phyloP scores from a whole-genome alignment of 176 grass and related monocot genomes.

The Musa troglodytarum region DNA sequence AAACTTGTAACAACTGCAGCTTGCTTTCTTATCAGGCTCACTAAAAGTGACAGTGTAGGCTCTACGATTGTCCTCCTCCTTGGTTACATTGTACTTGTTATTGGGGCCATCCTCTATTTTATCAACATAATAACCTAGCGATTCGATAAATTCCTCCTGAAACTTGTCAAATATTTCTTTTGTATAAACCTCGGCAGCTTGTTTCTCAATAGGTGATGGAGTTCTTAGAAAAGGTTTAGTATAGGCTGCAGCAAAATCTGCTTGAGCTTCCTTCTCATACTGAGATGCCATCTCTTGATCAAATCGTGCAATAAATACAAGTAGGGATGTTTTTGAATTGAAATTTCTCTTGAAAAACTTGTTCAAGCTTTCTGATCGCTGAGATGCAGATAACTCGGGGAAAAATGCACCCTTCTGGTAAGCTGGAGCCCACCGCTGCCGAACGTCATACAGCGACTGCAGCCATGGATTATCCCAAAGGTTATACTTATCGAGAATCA shows the following conservation, averaged over 20 bases:
- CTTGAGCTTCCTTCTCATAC: constrained; percentile 44
- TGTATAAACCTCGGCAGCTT: constrained; percentile 44
- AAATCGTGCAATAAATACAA: constrained; percentile 37
- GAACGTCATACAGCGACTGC: constrained; percentile 27
- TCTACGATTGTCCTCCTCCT: constrained; percentile 30
- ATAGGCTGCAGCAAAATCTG: constrained; percentile 39
- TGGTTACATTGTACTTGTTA: constrained; percentile 34
- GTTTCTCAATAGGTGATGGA: constrained; percentile 48
- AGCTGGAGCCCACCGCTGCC: constrained; percentile 40
- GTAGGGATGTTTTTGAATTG: constrained; percentile 37
- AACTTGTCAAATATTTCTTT: constrained; percentile 45
- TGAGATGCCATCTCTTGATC: constrained; percentile 36
- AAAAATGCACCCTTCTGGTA: constrained; percentile 43
- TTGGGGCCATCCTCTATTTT: constrained; percentile 34
- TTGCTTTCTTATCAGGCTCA: constrained; percentile 30
- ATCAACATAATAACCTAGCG: constrained; percentile 41
- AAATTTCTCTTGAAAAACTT: constrained; percentile 50
- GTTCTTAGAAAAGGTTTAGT: constrained; percentile 41
- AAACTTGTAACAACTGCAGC: constrained; percentile 49
- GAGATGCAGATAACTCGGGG: constrained; percentile 36
- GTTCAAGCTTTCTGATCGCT: constrained; percentile 36
- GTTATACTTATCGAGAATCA: constrained; percentile 38
- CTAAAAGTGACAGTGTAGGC: constrained; percentile 32
- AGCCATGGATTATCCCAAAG: constrained; percentile 45
- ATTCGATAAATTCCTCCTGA: constrained; percentile 58